Evolutionary conservation across 2,329 filamentous ascomycete species (phyloP), one percentile per base, ranked within the genome.

Genomic region (Neopestalotiopsis clavispora): DNA sequence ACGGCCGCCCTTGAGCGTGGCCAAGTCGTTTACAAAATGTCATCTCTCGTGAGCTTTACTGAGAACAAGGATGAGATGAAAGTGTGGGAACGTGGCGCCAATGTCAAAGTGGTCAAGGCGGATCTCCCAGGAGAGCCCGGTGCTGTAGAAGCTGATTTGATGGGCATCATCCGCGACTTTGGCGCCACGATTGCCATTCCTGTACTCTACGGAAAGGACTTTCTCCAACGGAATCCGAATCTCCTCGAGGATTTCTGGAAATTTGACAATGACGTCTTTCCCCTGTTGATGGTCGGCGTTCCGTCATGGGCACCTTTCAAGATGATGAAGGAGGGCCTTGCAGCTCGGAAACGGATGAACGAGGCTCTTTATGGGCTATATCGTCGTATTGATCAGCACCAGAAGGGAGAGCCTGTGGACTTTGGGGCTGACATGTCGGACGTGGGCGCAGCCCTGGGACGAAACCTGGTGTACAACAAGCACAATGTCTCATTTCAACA

Each of bases 381-480:
- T 32, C 66, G 68, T 9, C 71, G 72, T n/a, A 64, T 73, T 45
- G 65, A 67, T 42, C 71, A 71, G 65, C 67, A 69, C 20, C 60
- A 69, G 57, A 56, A 52, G 20, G 72, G 71, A 4, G 60, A 69
- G 17, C 62, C 64, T 4, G 66, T 72, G 6, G 70, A 72, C 65
- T 67, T 69, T 23, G 70, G 66, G 13, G 71, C 70, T 28, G 71
- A 72, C 63, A 69, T 71, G 68, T 73, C 71, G 1, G 71, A 73
- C 17, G 63, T 71, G 32, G 67, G 72, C 62, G 40, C 68, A 38
- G 67, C 67, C 1, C 10, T 67, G 45, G 69, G 68, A 49, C 68
- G 72, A 14, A 69, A 64, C 38, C 34, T 65, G 3, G 60, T 69
- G 17, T 72, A 72, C 65, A 23, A 57, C 23, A 34, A 65, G 32